phyloP scores from a whole-genome alignment of 2,329 filamentous ascomycete species.

The Aspergillus texensis region DNA sequence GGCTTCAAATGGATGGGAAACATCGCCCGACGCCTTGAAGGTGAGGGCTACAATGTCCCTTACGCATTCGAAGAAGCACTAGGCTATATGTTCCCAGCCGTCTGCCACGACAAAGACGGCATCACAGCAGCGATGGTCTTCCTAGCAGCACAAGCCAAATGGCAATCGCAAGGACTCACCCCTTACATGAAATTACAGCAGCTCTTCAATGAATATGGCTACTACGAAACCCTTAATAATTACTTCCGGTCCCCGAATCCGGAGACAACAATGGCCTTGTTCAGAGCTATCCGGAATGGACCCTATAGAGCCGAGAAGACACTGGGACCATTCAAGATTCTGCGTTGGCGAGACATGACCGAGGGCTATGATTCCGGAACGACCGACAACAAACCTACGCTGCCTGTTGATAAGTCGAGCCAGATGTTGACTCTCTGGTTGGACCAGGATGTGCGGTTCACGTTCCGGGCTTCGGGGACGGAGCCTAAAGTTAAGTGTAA shows the following conservation, averaged over 20 bases:
- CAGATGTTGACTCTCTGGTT: constrained; percentile 68
- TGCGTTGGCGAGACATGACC: constrained; percentile 65
- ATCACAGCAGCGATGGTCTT: constrained; percentile 64
- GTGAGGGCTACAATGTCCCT: constrained; percentile 52
- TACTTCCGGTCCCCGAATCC: constrained; percentile 64
- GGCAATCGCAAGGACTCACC: constrained; percentile 55
- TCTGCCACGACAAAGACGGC: constrained; percentile 68
- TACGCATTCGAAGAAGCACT: constrained; percentile 69
- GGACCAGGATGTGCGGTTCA: constrained; percentile 58
- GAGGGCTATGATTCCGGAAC: constrained; percentile 61
- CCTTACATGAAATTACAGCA: constrained; percentile 60
- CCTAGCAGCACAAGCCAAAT: constrained; percentile 56
- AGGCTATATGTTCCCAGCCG: constrained; percentile 66
- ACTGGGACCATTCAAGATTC: constrained; percentile 56
- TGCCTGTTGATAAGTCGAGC: constrained; percentile 59
- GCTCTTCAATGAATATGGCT: constrained; percentile 60
- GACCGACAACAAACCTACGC: constrained; percentile 52
- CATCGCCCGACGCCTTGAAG: constrained; percentile 55
- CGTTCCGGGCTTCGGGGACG: constrained; percentile 63
- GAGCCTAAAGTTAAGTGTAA: constrained; percentile 68
- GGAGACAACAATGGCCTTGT: constrained; percentile 55
- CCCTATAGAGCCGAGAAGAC: constrained; percentile 46
- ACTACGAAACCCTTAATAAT: constrained; percentile 65
- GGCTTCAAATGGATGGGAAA: constrained; percentile 72
- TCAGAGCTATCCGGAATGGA: constrained; percentile 55